These are phyloP conservation scores for Trametopsis cervina DNA, from an alignment of 768 basidiomycete species.

Conservation along the genomic window DNA sequence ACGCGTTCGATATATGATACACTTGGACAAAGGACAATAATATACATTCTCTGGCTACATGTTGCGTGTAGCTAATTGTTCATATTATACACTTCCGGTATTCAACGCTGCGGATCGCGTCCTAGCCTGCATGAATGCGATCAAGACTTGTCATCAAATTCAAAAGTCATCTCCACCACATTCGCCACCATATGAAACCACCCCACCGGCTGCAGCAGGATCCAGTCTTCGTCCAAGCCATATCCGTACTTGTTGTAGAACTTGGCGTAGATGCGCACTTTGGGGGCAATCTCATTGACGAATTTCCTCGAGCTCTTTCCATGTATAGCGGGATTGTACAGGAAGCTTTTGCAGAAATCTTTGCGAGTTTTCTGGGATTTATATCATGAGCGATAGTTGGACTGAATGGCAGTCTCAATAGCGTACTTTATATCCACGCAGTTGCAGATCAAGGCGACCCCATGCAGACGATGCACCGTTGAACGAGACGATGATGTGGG, in stretches of 20 bases:
- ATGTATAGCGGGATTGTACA: background rate
- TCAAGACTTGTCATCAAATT: too few relatives aligned
- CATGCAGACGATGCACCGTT: background rate
- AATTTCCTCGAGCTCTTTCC: background rate
- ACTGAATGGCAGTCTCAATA: background rate
- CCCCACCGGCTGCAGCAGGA: background rate
- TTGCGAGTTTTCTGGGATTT: background rate
- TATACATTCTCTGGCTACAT: too few relatives aligned
- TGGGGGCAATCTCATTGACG: background rate
- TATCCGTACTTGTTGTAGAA: background rate
- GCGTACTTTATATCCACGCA: background rate
- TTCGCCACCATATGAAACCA: background rate
- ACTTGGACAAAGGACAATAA: too few relatives aligned
- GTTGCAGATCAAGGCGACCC: background rate
- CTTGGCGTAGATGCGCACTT: background rate
- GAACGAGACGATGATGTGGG: background rate
- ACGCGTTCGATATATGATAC: slow-evolving; percentile 43
- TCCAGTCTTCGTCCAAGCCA: background rate
- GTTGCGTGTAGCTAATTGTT: too few relatives aligned
- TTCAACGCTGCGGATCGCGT: too few relatives aligned
- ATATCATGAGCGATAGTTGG: background rate
- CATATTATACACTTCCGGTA: too few relatives aligned
- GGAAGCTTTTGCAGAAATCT: background rate
- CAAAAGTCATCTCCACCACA: background rate
- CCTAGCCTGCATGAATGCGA: too few relatives aligned